Conservation (phyloP, 148 eudicot genomes). For the Hydrangea macrophylla region DNA sequence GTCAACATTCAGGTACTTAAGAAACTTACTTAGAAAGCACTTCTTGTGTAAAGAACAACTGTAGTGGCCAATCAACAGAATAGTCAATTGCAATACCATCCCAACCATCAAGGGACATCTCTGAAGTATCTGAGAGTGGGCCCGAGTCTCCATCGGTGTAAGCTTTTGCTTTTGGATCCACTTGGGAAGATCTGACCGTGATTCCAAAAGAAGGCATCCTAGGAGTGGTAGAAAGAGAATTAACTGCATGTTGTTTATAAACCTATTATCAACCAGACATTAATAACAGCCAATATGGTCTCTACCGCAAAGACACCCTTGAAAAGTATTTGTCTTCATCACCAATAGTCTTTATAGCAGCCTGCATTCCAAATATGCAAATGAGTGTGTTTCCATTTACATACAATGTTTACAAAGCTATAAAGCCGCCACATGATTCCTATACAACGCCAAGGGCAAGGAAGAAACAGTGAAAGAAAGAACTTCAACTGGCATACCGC, state of each 20-base stretch:
- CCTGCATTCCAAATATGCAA: constrained; percentile 45
- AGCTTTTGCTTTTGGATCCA: constrained; percentile 57
- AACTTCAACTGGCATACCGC: background rate
- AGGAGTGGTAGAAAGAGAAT: constrained; percentile 18
- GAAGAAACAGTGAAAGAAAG: constrained; percentile 9
- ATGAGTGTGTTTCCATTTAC: background rate
- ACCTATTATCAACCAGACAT: constrained; percentile 10
- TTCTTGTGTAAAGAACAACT: constrained; percentile 88
- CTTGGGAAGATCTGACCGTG: constrained; percentile 59
- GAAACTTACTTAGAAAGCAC: constrained; percentile 81
- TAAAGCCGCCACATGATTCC: background rate
- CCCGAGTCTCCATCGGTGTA: constrained; percentile 49
- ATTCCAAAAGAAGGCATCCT: constrained; percentile 81
- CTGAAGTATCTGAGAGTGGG: constrained; percentile 46
- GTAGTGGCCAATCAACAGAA: constrained; percentile 94
- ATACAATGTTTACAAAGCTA: constrained; percentile 6
- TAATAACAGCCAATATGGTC: constrained; percentile 10
- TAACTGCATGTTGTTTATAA: constrained; percentile 11
- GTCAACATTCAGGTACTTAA: constrained; percentile 1
- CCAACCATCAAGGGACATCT: constrained; percentile 86
- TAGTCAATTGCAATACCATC: constrained; percentile 92
- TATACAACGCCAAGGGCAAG: background rate
- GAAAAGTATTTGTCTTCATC: constrained; percentile 90
- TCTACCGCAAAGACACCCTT: constrained; percentile 87
- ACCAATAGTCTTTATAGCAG: constrained; percentile 83